Base-by-base conservation (phyloP, 2,329 filamentous ascomycete species). In the Huntiella omanensis region DNA sequence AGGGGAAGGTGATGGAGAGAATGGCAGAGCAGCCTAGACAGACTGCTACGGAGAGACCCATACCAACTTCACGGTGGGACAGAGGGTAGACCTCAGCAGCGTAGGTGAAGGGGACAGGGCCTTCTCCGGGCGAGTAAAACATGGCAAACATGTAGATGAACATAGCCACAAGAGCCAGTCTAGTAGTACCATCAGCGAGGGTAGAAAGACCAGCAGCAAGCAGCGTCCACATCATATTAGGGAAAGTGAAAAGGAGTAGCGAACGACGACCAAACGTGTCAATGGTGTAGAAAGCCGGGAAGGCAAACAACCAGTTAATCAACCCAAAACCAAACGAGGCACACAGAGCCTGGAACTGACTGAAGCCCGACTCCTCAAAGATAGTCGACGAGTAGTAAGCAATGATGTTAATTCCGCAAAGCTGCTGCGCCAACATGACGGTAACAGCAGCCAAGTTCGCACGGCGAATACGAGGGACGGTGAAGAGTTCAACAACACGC, bases 391-490 rank as follows among this genome's bases (percentile, higher is more conserved):
- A 64, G 52, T 70, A 70, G 40, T 68, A 71, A 4, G 67, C 61
- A 37, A 71, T 67, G 40, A 69, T 65, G 46, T 68, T 69, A 54
- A 69, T 68, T 36, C 71, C 73, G 50, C 71, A 75, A 62, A 78
- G 69, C 55, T 78, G 74, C 54, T 78, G 73, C 0, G 63, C 64
- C 53, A 76, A 73, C 77, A 84, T 83, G 52, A 83, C 76, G 1
- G 72, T 71, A 51, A 71, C 74, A 0, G 77, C 75, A 1, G 78
- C 80, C 45, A 75, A 66, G 0, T 76, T 81, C 0, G 80, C 80
- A 36, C 73, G 66, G 4, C 73, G 63, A 5, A 73, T 62, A 33
- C 75, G 64, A 0, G 73, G 67, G 42, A 77, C 66, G 1, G 69
- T 74, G 52, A 77, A 73, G 1, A 73, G 60, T 53, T 78, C 70